Conservation (phyloP, 352 stramenopile genomes). For the Thraustotheca clavata region DNA sequence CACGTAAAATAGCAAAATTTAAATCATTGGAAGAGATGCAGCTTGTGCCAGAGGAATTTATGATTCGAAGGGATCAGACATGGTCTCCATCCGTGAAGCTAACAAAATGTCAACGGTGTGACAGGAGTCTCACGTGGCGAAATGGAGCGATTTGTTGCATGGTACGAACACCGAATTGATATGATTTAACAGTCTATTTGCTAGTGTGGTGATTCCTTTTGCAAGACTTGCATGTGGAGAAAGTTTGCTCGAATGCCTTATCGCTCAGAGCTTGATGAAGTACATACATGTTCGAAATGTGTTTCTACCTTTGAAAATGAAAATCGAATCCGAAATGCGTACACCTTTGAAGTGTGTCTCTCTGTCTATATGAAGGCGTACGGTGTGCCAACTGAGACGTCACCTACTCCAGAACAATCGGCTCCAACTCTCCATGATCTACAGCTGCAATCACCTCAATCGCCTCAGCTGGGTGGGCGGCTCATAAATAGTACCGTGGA, state of each 20-base stretch:
- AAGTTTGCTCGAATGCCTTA: background rate
- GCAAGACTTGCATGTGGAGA: background rate
- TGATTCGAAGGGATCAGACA: background rate
- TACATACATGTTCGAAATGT: background rate
- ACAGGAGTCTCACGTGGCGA: background rate
- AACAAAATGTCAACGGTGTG: background rate
- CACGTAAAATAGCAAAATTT: background rate
- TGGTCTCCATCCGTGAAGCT: background rate
- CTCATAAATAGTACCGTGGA: background rate
- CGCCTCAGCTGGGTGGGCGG: too few species aligned
- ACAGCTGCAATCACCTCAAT: background rate
- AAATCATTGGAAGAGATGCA: background rate
- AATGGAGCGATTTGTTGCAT: background rate
- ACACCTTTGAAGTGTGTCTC: background rate
- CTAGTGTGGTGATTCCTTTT: background rate
- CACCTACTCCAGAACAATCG: background rate
- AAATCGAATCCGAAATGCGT: background rate
- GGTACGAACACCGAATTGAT: background rate
- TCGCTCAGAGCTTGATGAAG: background rate
- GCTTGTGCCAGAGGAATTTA: background rate
- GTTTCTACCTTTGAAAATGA: background rate
- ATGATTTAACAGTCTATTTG: background rate
- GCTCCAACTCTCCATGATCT: background rate
- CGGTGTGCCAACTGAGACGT: background rate
- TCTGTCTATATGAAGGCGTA: background rate